Evolutionary conservation across 129 eudicot genomes (phyloP).

Genomic region (Heracleum sosnowskyi): DNA sequence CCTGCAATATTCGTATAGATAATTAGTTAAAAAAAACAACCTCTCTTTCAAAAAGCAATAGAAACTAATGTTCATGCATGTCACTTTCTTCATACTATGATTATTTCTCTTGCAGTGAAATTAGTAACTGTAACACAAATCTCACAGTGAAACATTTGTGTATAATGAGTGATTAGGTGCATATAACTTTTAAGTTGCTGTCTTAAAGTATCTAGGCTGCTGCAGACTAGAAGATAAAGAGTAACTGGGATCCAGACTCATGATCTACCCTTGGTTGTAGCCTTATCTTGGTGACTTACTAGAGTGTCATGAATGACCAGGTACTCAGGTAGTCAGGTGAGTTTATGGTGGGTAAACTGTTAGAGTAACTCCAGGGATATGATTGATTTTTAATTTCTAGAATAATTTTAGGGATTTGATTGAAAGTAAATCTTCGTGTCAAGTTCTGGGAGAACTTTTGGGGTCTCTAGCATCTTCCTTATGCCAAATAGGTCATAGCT

Average conservation of each 20-base stretch:
- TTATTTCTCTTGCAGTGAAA: background rate
- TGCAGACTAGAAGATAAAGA: background rate
- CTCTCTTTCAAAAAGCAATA: background rate
- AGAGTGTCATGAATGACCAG: background rate
- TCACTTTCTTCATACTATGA: background rate
- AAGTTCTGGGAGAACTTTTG: no score
- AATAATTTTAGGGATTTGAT: no score
- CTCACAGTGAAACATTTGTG: background rate
- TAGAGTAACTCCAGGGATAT: no score
- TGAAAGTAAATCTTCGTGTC: no score
- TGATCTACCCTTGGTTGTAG: background rate
- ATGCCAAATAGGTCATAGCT: no score
- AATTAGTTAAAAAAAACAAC: background rate
- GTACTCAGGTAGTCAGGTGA: background rate
- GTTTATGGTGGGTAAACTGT: background rate
- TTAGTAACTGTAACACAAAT: background rate
- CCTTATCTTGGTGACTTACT: background rate
- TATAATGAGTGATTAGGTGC: background rate
- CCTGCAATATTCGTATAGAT: constrained; percentile 30
- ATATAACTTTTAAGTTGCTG: background rate
- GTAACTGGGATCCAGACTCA: background rate
- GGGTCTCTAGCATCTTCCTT: no score
- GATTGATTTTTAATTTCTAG: no score
- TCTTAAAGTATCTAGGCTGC: background rate
- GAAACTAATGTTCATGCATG: background rate